Evolutionary conservation across 2,329 filamentous ascomycete species (phyloP), one percentile per base, ranked within the genome.

Genomic region (Ceratocystis albifundus): DNA sequence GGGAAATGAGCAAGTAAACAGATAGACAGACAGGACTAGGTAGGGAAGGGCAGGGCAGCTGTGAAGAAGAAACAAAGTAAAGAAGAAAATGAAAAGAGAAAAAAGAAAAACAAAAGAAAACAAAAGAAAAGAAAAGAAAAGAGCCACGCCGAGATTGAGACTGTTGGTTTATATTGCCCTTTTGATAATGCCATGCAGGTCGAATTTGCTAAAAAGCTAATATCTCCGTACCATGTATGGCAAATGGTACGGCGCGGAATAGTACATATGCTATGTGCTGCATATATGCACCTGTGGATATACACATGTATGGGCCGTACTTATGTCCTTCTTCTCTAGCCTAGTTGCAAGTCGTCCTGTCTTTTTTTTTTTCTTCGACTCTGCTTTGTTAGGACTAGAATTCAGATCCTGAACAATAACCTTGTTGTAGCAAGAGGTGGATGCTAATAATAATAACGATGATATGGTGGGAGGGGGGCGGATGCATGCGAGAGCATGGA

Each of bases 111-210:
- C 8, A 45, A 30, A 12, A 63, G 15, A 5, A 63, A 28, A 48
- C 32, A 30, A 50, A n/a, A 22, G 25, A n/a, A 63, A 6, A 53
- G 53, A 48, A 50, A 30, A 50, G 32, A 22, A 45, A n/a, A 63
- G n/a, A 53, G 53, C 28, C 32, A 57, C 4, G 25, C 53, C 28
- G 53, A 32, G 53, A 17, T 28, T 28, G 53, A 57, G 53, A 57
- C 53, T 57, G 22, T 57, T 57, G 53, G 53, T 57, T n/a, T 57
- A 57, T 57, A 57, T 57, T 30, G 22, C 22, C 17, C 53, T 57
- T 41, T 41, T 12, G 53, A 57, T 57, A 57, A 57, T 57, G 53
- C 53, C 30, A 57, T 57, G 53, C 53, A 57, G 53, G 25, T 12
- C 53, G 25, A 12, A 28, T 57, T 57, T 28, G 8, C 28, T 30